phyloP scores from a whole-genome alignment of 768 basidiomycete genomes.

The Rhodosporidiobolus sp. region DNA sequence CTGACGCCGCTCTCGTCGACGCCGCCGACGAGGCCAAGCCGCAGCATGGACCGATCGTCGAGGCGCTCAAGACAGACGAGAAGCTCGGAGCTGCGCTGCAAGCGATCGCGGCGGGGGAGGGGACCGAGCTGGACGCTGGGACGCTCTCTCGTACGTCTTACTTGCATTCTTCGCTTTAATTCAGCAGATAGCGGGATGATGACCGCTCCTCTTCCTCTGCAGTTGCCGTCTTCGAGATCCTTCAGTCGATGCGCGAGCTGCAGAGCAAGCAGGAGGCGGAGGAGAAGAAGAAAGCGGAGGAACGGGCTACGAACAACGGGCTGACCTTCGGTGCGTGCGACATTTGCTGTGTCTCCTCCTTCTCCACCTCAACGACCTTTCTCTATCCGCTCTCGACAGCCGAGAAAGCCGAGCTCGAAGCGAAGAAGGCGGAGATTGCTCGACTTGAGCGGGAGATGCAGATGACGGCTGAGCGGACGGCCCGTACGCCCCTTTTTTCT shows the following conservation, averaged over 20 bases:
- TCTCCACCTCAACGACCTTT: no score
- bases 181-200: background rate
- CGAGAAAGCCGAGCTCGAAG: slow-evolving; percentile 31
- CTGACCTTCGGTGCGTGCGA: background rate
- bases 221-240: slow-evolving; percentile 34
- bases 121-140: background rate
- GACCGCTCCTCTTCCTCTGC: no score
- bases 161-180: background rate
- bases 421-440: slow-evolving; percentile 20
- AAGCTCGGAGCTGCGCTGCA: background rate
- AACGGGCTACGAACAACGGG: background rate
- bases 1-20: background rate
- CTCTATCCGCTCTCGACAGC: no score
- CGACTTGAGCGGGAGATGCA: slow-evolving; percentile 13
- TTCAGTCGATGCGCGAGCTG: slow-evolving; percentile 18
- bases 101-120: slow-evolving; percentile 3
- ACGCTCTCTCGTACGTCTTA: background rate
- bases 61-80: slow-evolving; percentile 8
- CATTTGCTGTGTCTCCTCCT: no score
- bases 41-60: background rate
- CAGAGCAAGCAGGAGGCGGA: slow-evolving; percentile 9
- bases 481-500: background rate
- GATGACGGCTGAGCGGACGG: slow-evolving; percentile 9
- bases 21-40: background rate
- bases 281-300: slow-evolving; percentile 2